A percentile compares a stretch with the other conserved stretches of the same genome.
These are phyloP conservation scores for Tolypocladium sp. DNA, from an alignment of 2,329 filamentous ascomycete species.

Conservation along the genomic window DNA sequence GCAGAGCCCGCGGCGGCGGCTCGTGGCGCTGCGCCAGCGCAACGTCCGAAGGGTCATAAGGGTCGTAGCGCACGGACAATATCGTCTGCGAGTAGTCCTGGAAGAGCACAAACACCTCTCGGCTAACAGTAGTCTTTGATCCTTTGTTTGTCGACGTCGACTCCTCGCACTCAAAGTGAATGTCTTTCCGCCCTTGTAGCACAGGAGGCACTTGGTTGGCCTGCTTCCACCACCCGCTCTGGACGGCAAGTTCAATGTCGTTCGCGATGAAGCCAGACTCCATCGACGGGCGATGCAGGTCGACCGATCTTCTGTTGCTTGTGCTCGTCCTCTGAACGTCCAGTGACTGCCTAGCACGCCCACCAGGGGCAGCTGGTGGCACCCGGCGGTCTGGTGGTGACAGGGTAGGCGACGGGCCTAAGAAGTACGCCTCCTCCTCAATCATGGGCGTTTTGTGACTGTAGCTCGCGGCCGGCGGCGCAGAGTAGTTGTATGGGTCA, in stretches of 20 bases:
- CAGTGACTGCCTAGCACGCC: slow-evolving; percentile 21
- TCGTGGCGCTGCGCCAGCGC: slow-evolving; percentile 81
- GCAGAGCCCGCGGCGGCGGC: slow-evolving; percentile 66
- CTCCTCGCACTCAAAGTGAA: slow-evolving; percentile 77
- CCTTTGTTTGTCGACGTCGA: slow-evolving; percentile 59
- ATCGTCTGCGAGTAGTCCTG: slow-evolving; percentile 95
- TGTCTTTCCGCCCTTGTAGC: slow-evolving; percentile 73
- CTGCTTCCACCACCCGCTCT: slow-evolving; percentile 81
- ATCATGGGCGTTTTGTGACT: slow-evolving; percentile 27
- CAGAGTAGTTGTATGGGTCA: slow-evolving; percentile 53
- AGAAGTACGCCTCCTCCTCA: slow-evolving; percentile 39
- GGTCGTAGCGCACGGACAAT: slow-evolving; percentile 71
- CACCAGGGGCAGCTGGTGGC: slow-evolving; percentile 25
- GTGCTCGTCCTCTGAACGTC: slow-evolving; percentile 29
- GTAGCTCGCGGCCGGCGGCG: slow-evolving; percentile 22
- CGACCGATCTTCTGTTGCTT: slow-evolving; percentile 55
- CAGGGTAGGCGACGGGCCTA: slow-evolving; percentile 32
- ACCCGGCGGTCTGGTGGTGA: slow-evolving; percentile 38
- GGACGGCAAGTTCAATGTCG: slow-evolving; percentile 69
- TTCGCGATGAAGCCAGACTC: slow-evolving; percentile 80
- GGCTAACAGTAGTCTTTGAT: slow-evolving; percentile 62
- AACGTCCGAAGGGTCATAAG: slow-evolving; percentile 62
- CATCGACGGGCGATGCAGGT: slow-evolving; percentile 63
- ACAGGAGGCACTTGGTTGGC: slow-evolving; percentile 70
- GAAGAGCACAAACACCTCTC: slow-evolving; percentile 80